phyloP scores from a whole-genome alignment of 2,329 filamentous ascomycete genomes.

The Pyricularia grisea region DNA sequence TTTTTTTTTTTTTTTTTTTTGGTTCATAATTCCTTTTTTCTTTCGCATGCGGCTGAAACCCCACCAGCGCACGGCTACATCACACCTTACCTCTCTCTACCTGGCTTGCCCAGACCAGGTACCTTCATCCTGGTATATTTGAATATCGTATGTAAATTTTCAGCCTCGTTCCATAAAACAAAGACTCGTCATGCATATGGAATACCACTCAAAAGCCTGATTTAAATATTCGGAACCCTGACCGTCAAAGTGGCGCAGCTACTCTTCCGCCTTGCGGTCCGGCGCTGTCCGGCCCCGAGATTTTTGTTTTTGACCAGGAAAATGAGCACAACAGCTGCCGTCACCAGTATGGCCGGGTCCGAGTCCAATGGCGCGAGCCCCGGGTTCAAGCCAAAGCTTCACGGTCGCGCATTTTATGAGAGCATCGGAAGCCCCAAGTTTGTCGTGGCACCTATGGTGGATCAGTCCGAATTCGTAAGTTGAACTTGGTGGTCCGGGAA shows the following conservation, averaged over 20 bases:
- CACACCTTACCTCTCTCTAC: neutral
- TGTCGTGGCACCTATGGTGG: conserved; percentile 93
- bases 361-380: conserved; percentile 5
- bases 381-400: conserved; percentile 45
- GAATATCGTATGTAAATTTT: neutral
- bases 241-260: conserved; percentile 1
- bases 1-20: conserved; percentile 21
- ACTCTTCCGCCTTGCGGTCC: conserved; percentile 1
- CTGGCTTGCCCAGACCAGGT: neutral
- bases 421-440: conserved; percentile 87
- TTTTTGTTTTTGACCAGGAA: neutral
- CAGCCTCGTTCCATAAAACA: neutral
- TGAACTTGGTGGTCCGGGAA: neutral
- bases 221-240: neutral
- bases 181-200: neutral
- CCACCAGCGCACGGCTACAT: neutral
- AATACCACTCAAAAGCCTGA: neutral
- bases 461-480: conserved; percentile 92
- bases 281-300: conserved; percentile 10
- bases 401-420: conserved; percentile 86
- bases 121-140: neutral
- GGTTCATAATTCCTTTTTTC: conserved; percentile 20
- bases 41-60: conserved; percentile 2
- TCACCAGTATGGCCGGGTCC: neutral
- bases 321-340: conserved; percentile 6